Percentiles rank a stretch among this genome's conserved stretches.
Conservation (phyloP, 305 asterid genomes). For the Solanum hybrid region DNA sequence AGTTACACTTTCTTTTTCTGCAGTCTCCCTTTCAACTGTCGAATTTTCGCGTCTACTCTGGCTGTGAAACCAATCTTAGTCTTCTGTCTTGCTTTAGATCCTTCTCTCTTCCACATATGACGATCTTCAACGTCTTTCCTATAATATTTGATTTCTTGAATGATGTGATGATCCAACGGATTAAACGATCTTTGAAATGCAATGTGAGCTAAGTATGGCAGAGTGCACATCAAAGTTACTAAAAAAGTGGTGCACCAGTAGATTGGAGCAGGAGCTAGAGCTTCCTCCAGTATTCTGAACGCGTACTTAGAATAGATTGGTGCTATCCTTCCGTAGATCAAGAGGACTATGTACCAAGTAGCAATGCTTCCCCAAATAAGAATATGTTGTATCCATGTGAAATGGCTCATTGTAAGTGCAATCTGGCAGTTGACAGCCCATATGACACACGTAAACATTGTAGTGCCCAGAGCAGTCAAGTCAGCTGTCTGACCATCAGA, state of each 20-base stretch:
- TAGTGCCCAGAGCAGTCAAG: conserved; percentile 57
- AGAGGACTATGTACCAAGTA: conserved; percentile 57
- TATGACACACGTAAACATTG: conserved; percentile 71
- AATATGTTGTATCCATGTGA: conserved; percentile 71
- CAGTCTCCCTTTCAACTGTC: conserved; percentile 43
- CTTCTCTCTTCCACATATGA: conserved; percentile 71
- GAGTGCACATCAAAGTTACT: conserved; percentile 42
- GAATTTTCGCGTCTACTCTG: conserved; percentile 72
- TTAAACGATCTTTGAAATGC: conserved; percentile 50
- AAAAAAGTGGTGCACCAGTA: conserved; percentile 63
- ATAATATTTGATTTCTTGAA: conserved; percentile 69
- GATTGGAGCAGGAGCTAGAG: conserved; percentile 63
- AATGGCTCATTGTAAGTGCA: conserved; percentile 64
- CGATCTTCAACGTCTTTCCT: conserved; percentile 51
- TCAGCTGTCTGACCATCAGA: conserved; percentile 71
- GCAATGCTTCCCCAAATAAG: conserved; percentile 51
- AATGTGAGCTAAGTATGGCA: conserved; percentile 63
- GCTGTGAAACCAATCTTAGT: conserved; percentile 72
- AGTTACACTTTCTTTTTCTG: conserved; percentile 30
- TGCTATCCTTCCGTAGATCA: conserved; percentile 34
- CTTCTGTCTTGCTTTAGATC: conserved; percentile 48
- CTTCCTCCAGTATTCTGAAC: conserved; percentile 37
- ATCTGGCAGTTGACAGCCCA: conserved; percentile 80
- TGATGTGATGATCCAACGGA: conserved; percentile 74
- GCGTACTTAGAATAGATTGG: conserved; percentile 26